Conservation (phyloP, 2,329 filamentous ascomycete genomes). For the Hymenoscyphus fructigenus region DNA sequence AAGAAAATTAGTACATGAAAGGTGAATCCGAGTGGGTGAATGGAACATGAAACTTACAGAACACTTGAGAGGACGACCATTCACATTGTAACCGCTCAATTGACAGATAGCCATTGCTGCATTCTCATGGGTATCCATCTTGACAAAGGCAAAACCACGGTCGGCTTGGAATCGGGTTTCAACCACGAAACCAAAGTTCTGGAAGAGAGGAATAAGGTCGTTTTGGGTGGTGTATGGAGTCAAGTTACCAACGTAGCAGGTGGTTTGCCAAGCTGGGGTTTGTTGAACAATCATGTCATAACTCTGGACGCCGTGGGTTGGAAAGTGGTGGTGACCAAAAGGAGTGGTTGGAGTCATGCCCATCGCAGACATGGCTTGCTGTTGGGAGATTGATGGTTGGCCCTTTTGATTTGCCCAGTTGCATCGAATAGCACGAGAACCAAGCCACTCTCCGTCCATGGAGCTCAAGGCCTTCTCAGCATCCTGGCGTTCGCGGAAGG, state of each 20-base stretch:
- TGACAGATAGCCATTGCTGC: conserved; percentile 98
- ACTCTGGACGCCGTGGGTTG: conserved; percentile 92
- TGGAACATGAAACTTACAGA: conserved; percentile 72
- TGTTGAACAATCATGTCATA: conserved; percentile 96
- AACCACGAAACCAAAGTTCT: conserved; percentile 96
- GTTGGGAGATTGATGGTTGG: conserved; percentile 97
- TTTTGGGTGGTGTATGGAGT: conserved; percentile 97
- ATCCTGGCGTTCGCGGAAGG: conserved; percentile 89
- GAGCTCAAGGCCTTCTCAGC: conserved; percentile 94
- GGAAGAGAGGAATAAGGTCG: conserved; percentile 95
- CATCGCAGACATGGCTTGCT: conserved; percentile 95
- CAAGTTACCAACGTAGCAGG: conserved; percentile 95
- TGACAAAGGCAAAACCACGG: conserved; percentile 96
- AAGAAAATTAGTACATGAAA: conserved; percentile 37
- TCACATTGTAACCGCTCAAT: conserved; percentile 96
- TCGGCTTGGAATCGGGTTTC: conserved; percentile 98
- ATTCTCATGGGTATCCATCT: conserved; percentile 98
- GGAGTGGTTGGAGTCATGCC: conserved; percentile 97
- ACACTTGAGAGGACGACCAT: conserved; percentile 95
- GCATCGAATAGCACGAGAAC: conserved; percentile 95
- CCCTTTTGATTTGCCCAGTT: conserved; percentile 99
- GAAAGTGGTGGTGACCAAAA: conserved; percentile 96
- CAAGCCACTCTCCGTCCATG: conserved; percentile 99
- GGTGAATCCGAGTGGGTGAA: conserved; percentile 11
- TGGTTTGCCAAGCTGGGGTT: conserved; percentile 97